Conservation (phyloP, 257 asterid species). For the Solanum paucissectum region DNA sequence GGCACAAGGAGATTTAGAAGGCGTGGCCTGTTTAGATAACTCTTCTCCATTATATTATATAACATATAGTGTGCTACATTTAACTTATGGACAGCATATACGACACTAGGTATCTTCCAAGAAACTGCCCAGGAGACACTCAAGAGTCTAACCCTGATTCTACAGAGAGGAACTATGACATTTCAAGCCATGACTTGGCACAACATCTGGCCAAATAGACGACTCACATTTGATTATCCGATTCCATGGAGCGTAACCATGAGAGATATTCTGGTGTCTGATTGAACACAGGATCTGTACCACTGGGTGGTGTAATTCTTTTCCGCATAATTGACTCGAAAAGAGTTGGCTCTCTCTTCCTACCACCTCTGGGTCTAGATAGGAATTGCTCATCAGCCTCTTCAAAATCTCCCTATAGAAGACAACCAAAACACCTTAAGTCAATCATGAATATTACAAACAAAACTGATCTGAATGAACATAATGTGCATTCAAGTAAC, state of each 20-base stretch:
- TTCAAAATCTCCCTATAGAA: constrained; percentile 64
- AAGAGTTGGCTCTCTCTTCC: constrained; percentile 15
- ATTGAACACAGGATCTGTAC: constrained; percentile 28
- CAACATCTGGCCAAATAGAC: neutral
- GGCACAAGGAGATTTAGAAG: neutral
- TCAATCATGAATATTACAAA: neutral
- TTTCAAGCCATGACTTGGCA: neutral
- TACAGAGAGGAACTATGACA: neutral
- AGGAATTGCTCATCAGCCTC: constrained; percentile 59
- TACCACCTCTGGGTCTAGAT: neutral
- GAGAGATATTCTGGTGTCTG: constrained; percentile 16
- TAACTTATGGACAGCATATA: neutral
- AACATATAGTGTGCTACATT: neutral
- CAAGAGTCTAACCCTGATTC: neutral
- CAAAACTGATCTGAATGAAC: neutral
- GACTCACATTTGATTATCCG: constrained; percentile 7
- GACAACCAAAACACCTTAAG: neutral
- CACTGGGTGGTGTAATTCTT: constrained; percentile 52
- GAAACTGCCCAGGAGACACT: neutral
- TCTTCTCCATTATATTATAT: neutral
- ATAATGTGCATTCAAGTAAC: neutral
- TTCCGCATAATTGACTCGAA: constrained; percentile 56
- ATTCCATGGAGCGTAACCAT: constrained; percentile 20
- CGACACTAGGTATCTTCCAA: neutral
- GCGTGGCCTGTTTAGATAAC: neutral